Evolutionary conservation across 2,329 filamentous ascomycete species (phyloP).

Genomic region (Cladosporium sp.): DNA sequence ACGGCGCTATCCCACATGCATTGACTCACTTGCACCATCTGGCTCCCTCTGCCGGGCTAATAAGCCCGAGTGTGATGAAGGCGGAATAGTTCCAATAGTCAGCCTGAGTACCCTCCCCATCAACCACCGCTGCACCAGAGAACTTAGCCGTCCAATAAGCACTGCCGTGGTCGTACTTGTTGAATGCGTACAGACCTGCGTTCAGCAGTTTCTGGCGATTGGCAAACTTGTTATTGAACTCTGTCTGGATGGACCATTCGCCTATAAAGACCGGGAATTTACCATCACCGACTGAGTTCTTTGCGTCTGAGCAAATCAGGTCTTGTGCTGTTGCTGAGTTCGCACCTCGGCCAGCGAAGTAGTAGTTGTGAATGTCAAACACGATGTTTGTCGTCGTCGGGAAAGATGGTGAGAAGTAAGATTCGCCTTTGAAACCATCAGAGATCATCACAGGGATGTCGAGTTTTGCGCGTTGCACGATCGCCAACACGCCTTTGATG

Average conservation of each 20-base stretch:
- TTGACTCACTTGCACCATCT: neutral
- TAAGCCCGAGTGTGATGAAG: neutral
- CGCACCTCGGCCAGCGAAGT: constrained; percentile 24
- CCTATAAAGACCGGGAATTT: constrained; percentile 34
- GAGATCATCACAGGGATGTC: too few species aligned
- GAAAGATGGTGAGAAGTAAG: too few species aligned
- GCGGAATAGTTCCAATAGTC: neutral
- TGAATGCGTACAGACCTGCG: constrained; percentile 29
- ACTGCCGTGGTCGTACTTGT: constrained; percentile 30
- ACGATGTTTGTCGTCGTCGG: too few species aligned
- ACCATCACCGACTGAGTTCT: constrained; percentile 21
- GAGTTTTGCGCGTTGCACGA: neutral
- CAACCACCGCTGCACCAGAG: constrained; percentile 2
- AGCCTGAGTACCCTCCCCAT: neutral
- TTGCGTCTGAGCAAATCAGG: constrained; percentile 26
- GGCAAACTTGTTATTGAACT: constrained; percentile 28
- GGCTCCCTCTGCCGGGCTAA: neutral
- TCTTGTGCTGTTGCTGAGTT: constrained; percentile 22
- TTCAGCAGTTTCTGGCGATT: constrained; percentile 20
- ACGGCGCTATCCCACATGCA: too few species aligned
- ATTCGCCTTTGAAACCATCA: too few species aligned
- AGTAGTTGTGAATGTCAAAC: constrained; percentile 32
- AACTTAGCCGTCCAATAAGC: constrained; percentile 32
- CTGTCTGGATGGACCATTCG: constrained; percentile 35
- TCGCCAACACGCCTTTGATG: neutral